Conservation (phyloP, 2,329 filamentous ascomycete species). For the Alternaria hordeiaustralica region DNA sequence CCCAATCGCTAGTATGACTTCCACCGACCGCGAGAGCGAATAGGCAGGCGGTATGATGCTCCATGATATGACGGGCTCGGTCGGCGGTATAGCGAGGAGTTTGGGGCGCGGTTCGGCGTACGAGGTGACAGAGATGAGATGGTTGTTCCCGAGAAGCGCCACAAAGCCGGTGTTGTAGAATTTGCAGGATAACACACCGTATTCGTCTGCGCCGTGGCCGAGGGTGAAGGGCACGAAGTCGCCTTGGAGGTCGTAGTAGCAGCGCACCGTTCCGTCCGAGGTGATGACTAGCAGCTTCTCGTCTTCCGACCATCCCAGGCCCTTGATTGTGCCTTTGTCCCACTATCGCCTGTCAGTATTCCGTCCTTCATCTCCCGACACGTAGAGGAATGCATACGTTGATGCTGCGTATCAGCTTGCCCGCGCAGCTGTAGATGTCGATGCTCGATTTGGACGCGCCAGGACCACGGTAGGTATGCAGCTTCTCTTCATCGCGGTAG, state of each 20-base stretch:
- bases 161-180: constrained; percentile 96
- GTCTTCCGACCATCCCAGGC: constrained; percentile 94
- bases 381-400: constrained; percentile 53
- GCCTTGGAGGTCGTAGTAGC: constrained; percentile 88
- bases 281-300: constrained; percentile 90
- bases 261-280: constrained; percentile 86
- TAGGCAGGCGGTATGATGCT: constrained; percentile 84
- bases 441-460: constrained; percentile 80
- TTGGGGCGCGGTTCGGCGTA: constrained; percentile 92
- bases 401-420: constrained; percentile 83
- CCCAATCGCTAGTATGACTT: constrained; percentile 85
- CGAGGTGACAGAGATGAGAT: constrained; percentile 82
- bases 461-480: constrained; percentile 77
- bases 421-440: constrained; percentile 92
- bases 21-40: constrained; percentile 89
- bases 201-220: constrained; percentile 85
- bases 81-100: constrained; percentile 75
- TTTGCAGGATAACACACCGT: constrained; percentile 84
- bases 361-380: neutral
- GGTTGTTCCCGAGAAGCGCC: constrained; percentile 86
- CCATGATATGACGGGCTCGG: constrained; percentile 86
- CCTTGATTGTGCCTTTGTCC: constrained; percentile 87
- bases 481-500: constrained; percentile 85
- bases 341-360: constrained; percentile 59
- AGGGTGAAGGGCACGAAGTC: constrained; percentile 95